phyloP scores from a whole-genome alignment of 2,329 filamentous ascomycete species.

The Magnaporthales sp. region DNA sequence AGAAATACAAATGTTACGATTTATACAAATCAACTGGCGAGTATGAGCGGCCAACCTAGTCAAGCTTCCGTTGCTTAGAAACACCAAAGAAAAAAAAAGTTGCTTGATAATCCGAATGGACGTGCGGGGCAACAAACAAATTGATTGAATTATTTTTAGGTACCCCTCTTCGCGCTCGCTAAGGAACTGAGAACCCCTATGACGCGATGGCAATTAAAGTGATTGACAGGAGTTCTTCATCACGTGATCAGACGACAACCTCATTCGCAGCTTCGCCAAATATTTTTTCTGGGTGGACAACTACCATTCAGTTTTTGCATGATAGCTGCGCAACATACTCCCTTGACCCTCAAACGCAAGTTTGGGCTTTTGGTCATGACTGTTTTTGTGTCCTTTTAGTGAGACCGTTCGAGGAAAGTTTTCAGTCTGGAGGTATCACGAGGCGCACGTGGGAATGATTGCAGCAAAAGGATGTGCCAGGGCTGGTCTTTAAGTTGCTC shows the following conservation, averaged over 20 bases:
- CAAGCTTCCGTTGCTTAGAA: not conserved
- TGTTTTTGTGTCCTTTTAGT: no score
- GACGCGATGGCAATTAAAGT: not conserved
- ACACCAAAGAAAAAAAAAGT: slow-evolving; percentile 1
- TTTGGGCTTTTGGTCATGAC: no score
- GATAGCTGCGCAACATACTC: no score
- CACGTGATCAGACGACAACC: not conserved
- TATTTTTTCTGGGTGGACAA: not conserved
- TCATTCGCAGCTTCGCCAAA: not conserved
- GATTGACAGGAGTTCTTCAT: not conserved
- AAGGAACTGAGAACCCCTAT: not conserved
- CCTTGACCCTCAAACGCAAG: no score
- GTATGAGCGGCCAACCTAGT: not conserved
- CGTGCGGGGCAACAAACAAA: not conserved
- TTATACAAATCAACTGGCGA: not conserved
- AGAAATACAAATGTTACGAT: not conserved
- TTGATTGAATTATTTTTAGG: not conserved
- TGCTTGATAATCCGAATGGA: not conserved
- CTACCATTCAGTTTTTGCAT: not conserved
- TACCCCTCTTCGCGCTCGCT: not conserved
- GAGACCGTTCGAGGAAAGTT: no score
- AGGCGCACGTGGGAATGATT: no score
- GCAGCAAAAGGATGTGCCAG: no score
- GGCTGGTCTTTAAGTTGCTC: no score
- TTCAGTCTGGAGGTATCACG: no score